Conservation (phyloP, 1,284 basidiomycete species). For the Trametes versicolor region DNA sequence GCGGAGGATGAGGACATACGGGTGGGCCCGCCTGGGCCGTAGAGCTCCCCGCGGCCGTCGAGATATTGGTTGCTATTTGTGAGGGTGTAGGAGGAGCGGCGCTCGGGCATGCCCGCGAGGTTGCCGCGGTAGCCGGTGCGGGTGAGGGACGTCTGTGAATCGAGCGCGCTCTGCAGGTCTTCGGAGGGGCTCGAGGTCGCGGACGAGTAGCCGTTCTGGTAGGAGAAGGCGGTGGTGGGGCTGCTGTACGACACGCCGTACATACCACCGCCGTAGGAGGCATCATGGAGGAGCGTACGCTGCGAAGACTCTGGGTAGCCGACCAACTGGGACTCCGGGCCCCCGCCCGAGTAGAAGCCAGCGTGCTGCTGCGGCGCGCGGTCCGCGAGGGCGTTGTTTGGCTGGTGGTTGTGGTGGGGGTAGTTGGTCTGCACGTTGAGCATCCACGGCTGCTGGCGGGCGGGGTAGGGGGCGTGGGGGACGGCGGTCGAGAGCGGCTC, state of each 20-base stretch:
- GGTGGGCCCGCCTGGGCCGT: conserved; percentile 16
- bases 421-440: conserved; percentile 39
- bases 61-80: conserved; percentile 24
- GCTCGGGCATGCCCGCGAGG: conserved; percentile 21
- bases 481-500: conserved; percentile 36
- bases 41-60: conserved; percentile 26
- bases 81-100: conserved; percentile 27
- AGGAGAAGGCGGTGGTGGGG: conserved; percentile 20
- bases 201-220: conserved; percentile 24
- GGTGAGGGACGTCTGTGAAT: conserved; percentile 26
- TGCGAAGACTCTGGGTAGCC: conserved; percentile 49
- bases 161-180: conserved; percentile 30
- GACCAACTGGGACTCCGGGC: conserved; percentile 38
- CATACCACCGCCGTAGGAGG: conserved; percentile 37
- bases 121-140: conserved; percentile 29
- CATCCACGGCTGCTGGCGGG: conserved; percentile 40
- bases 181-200: conserved; percentile 24
- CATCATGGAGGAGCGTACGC: conserved; percentile 45
- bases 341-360: conserved; percentile 37
- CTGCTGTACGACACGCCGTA: conserved; percentile 38
- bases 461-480: conserved; percentile 30
- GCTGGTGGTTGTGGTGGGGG: conserved; percentile 35
- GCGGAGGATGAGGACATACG: conserved; percentile 19
- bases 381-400: conserved; percentile 27
- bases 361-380: conserved; percentile 25